Evolutionary conservation across 106 monocot genomes (phyloP), one percentile per base, ranked within the genome.

Genomic region (Acorus gramineus): DNA sequence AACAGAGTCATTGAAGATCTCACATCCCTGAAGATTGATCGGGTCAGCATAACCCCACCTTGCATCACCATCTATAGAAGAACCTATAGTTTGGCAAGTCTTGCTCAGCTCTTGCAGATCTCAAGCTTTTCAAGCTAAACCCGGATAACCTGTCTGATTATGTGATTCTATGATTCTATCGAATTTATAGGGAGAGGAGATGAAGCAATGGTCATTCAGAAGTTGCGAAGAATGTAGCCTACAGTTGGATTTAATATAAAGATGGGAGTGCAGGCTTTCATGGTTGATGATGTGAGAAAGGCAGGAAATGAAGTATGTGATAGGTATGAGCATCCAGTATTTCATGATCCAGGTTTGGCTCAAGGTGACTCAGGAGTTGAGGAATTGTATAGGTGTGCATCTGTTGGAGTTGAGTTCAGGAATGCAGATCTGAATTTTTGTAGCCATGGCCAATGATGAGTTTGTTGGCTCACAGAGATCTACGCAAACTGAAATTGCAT

Each of bases 61-160:
- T 28, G 28, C 28, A 28, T 28, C 28, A 28, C 28, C 28, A 28
- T 28, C 28, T 28, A 28, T n/a, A 28, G 1, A 28, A 76, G 87
- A 90, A 75, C 85, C 95, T 13, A 87, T 90, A 14, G 64, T 96
- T n/a, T 96, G 95, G 95, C 90, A 96, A 57, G 86, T 90, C 13
- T 67, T 96, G 58, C 78, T 96, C 7, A 87, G 80, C 73, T 69
- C 90, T 48, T 90, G 95, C 71, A 84, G 70, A 8, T 65, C 85
- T 63, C 95, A 96, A 83, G 44, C 81, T 96, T 57, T 87, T 90
- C 48, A 54, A 67, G 2, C 57, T 87, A 54, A 90, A 90, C 44
- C 86, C 85, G 0, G 56, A 75, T n/a, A 96, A 87, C 43, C 72
- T 87, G 2, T 55, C 90, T n/a, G 75, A 87, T 2, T 96, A 90